These are phyloP conservation scores for Pistacia atlantica DNA, from an alignment of 345 rosid species.

Conservation along the genomic window DNA sequence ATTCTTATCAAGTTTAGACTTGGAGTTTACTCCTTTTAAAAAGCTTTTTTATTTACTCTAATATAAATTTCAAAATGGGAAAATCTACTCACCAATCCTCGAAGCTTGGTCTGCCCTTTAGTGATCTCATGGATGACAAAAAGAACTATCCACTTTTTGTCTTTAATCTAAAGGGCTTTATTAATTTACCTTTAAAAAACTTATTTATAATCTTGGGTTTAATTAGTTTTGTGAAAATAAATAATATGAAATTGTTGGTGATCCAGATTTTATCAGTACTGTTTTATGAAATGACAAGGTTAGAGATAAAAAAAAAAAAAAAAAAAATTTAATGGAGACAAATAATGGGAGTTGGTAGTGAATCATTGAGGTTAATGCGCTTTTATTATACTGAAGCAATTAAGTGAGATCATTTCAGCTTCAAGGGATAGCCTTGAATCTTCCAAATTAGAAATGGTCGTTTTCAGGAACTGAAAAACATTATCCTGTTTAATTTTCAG, in stretches of 20 bases:
- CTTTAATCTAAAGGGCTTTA: not conserved
- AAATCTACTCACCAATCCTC: not conserved
- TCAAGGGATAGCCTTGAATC: not conserved
- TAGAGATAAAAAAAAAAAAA: not conserved
- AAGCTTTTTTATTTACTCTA: not conserved
- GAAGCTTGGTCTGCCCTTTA: not conserved
- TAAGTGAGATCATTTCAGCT: not conserved
- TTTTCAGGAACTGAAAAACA: not conserved
- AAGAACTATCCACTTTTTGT: not conserved
- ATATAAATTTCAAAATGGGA: not conserved
- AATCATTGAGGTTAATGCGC: constrained; percentile 15
- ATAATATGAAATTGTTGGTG: too few species aligned
- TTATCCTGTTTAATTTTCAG: not conserved
- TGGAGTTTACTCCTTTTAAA: constrained; percentile 9
- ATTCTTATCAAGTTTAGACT: not conserved
- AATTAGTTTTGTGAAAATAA: too few species aligned
- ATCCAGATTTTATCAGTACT: not conserved
- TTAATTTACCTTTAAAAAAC: too few species aligned
- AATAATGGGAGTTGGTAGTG: not conserved
- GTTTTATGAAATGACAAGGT: not conserved
- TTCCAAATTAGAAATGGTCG: constrained; percentile 7
- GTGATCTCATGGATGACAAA: constrained; percentile 10
- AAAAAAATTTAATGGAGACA: not conserved
- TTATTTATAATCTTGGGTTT: too few species aligned
- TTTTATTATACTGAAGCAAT: not conserved